Evolutionary conservation across 2,329 filamentous ascomycete species (phyloP).

Genomic region (Colletotrichum cordylinicola): DNA sequence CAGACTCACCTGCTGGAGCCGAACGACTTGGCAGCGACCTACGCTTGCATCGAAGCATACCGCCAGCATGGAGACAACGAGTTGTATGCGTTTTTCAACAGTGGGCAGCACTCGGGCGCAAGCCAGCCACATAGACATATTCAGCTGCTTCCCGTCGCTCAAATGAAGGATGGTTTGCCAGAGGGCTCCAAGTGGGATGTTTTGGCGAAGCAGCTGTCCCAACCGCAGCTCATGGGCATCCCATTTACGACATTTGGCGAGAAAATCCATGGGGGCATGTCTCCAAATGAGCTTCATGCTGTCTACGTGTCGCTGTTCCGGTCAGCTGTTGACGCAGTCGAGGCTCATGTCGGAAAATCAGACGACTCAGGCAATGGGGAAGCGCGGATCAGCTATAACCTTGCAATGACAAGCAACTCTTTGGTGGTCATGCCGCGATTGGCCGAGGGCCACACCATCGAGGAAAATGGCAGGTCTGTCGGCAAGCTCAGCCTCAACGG

Average conservation of each 20-base stretch:
- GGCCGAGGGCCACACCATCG: conserved; percentile 51
- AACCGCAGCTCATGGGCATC: conserved; percentile 21
- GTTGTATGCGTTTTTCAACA: conserved; percentile 75
- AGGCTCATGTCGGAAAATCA: conserved; percentile 11
- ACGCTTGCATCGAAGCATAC: conserved; percentile 67
- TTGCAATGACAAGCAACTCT: conserved; percentile 60
- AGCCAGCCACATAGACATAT: conserved; percentile 76
- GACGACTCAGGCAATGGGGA: conserved; percentile 38
- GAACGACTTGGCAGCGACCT: conserved; percentile 65
- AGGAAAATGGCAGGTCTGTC: conserved; percentile 33
- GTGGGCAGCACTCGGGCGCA: conserved; percentile 70
- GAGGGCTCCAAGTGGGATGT: conserved; percentile 50
- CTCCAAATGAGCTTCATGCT: conserved; percentile 40
- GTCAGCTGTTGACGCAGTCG: conserved; percentile 45
- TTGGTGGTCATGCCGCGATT: conserved; percentile 62
- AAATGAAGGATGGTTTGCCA: conserved; percentile 62
- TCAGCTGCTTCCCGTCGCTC: conserved; percentile 70
- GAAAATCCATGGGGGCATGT: conserved; percentile 37
- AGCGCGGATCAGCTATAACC: conserved; percentile 67
- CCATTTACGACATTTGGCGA: conserved; percentile 54
- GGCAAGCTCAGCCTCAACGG: conserved; percentile 62
- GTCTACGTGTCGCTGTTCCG: conserved; percentile 56
- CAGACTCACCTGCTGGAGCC: conserved; percentile 69
- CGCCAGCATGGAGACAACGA: conserved; percentile 36
- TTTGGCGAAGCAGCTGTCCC: conserved; percentile 46